These are phyloP conservation scores for Boletus edulis DNA, from an alignment of 768 basidiomycete genomes.

Conservation along the genomic window DNA sequence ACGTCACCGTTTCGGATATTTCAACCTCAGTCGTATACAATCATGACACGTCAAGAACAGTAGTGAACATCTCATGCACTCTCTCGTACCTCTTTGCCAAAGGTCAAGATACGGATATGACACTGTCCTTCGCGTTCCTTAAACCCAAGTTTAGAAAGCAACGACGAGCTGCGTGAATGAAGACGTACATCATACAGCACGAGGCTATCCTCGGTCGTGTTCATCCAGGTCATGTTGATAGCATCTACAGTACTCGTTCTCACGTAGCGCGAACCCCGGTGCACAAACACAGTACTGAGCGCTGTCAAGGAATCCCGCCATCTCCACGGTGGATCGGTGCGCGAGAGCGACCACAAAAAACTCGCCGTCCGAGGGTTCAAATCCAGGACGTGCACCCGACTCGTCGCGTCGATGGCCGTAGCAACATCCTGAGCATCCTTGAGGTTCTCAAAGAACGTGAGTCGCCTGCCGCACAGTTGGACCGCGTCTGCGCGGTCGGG, in stretches of 20 bases:
- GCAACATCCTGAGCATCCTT: constrained; percentile 8
- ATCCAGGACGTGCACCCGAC: constrained; percentile 30
- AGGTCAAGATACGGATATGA: constrained; percentile 31
- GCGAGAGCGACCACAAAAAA: constrained; percentile 27
- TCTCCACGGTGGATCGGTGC: constrained; percentile 29
- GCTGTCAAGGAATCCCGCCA: constrained; percentile 27
- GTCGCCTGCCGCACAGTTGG: constrained; percentile 29
- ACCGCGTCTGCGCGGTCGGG: constrained; percentile 31
- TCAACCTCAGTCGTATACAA: not conserved
- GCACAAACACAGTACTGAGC: constrained; percentile 29
- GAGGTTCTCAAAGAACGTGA: constrained; percentile 31
- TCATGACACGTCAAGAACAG: not conserved
- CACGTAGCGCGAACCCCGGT: constrained; percentile 26
- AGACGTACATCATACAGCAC: constrained; percentile 51
- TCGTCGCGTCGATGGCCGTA: constrained; percentile 10
- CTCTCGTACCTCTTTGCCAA: constrained; percentile 24
- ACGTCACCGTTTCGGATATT: not conserved
- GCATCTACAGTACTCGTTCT: constrained; percentile 43
- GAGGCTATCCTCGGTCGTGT: constrained; percentile 60
- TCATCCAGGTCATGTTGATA: constrained; percentile 47
- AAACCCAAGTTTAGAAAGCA: not conserved
- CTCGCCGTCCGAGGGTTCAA: constrained; percentile 27
- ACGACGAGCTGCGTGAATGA: not conserved
- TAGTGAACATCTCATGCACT: constrained; percentile 10
- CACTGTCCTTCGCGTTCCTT: constrained; percentile 35